Evolutionary conservation across 23 red algal genomes (phyloP), one percentile per base, ranked within the genome.

Genomic region (Cyanidioschyzon merolae): DNA sequence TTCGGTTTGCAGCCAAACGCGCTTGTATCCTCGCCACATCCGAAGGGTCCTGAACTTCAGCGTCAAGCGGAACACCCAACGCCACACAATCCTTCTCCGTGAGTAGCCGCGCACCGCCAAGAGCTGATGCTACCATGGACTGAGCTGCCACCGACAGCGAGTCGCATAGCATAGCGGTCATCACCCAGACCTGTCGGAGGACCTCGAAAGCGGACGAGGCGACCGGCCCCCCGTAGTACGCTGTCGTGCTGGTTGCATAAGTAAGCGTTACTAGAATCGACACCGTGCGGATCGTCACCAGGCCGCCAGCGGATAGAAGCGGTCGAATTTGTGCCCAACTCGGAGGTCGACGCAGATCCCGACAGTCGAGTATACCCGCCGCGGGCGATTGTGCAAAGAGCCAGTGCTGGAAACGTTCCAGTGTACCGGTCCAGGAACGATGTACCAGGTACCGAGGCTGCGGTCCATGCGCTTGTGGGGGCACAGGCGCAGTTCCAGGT

Each of bases 91-190:
- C 38, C 30, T 31, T 24, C 0, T 77, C 75, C 21, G 27, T 26
- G 30, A 50, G 37, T 1, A 50, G 26, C 26, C n/a, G 37, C 1
- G 30, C 76, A 50, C 83, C 68, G 0, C 90, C 90, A 0, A 95
- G 59, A 3, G 83, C 86, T 36, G 88, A 59, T 21, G 90, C 83
- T 12, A 95, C 84, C 57, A 95, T 68, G 15, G 90, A 84, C 78
- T 95, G 90, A 0, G 90, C 90, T 26, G 90, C 90, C 37, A 95
- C 90, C 16, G 85, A 89, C 37, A 95, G 81, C 41, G 90, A 82
- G 74, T 95, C 90, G n/a, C 88, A 58, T 18, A 95, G 79, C 27
- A 82, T 82, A 36, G 90, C 85, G 39, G 88, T 88, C 35, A 88
- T 68, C 7, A 85, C 82, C 37, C 84, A 95, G 37, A 95, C 84